Evolutionary conservation across 1,284 basidiomycete genomes (phyloP).

Genomic region (Leucoagaricus sp.): DNA sequence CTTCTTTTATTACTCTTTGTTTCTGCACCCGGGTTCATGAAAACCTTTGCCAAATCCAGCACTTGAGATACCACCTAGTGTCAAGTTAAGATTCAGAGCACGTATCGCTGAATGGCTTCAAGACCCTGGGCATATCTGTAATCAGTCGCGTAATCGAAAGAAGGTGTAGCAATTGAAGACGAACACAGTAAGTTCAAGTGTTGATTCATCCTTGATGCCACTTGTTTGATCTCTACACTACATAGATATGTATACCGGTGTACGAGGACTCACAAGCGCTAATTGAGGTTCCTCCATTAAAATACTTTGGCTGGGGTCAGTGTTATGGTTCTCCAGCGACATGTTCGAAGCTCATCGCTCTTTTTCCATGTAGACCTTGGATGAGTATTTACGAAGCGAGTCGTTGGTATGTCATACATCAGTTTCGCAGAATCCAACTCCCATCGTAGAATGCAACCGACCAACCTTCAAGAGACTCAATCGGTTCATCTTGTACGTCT

Average conservation of each 20-base stretch:
- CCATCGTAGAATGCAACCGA: neutral
- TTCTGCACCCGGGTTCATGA: neutral
- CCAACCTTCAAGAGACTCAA: constrained; percentile 2
- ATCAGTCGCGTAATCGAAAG: neutral
- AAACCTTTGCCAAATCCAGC: neutral
- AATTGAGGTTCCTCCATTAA: neutral
- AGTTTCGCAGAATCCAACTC: neutral
- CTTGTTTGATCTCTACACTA: neutral
- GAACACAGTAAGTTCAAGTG: neutral
- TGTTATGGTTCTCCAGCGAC: neutral
- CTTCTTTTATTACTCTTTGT: no score
- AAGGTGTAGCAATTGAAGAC: neutral
- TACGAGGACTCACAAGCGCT: neutral
- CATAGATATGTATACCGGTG: neutral
- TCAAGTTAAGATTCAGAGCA: neutral
- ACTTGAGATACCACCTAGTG: neutral
- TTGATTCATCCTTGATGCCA: neutral
- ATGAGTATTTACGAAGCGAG: neutral
- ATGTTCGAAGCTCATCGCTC: neutral
- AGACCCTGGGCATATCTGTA: neutral
- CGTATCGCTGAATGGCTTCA: constrained; percentile 3
- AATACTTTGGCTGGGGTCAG: neutral
- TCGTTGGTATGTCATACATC: neutral
- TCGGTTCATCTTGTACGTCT: neutral
- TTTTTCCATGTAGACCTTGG: neutral